Percentiles rank a stretch among this genome's conserved stretches.
Conservation (phyloP, 306 rosid species). For the Fagus sylvatica region DNA sequence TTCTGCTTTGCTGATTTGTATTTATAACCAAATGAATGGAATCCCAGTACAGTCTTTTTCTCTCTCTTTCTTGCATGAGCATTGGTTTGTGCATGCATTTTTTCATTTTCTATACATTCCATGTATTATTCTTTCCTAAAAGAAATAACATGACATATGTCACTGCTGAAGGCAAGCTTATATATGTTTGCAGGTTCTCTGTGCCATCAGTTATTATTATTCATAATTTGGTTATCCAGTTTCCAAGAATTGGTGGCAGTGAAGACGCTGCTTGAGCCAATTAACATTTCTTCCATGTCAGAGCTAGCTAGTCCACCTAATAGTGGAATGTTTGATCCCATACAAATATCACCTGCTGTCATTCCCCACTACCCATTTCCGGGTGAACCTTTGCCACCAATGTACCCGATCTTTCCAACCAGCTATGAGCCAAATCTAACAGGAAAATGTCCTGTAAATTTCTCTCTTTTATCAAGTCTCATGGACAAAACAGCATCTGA, state of each 20-base stretch:
- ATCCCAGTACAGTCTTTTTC: background rate
- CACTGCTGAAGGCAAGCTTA: slow-evolving; percentile 26
- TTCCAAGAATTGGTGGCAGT: slow-evolving; percentile 62
- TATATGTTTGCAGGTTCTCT: slow-evolving; percentile 68
- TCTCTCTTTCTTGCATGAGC: background rate
- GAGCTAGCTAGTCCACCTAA: slow-evolving; percentile 70
- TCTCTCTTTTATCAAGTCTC: slow-evolving; percentile 63
- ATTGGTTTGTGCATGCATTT: background rate
- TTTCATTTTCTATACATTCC: background rate
- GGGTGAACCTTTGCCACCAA: slow-evolving; percentile 65
- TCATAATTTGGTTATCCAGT: slow-evolving; percentile 64
- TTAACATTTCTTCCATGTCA: slow-evolving; percentile 36
- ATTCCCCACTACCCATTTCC: slow-evolving; percentile 77
- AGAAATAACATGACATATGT: background rate
- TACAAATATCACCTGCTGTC: slow-evolving; percentile 92
- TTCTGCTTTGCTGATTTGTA: background rate
- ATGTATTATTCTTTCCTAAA: background rate
- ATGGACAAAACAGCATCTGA: slow-evolving; percentile 86
- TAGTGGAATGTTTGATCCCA: slow-evolving; percentile 76
- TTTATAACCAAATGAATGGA: background rate
- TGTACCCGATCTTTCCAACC: slow-evolving; percentile 85
- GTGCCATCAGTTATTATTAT: slow-evolving; percentile 57
- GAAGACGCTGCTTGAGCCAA: slow-evolving; percentile 37
- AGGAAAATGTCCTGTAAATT: slow-evolving; percentile 90
- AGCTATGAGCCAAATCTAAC: slow-evolving; percentile 82